Evolutionary conservation across 495 filamentous ascomycete genomes (phyloP), one percentile per base, ranked within the genome.

Genomic region (Bombardia bombarda): DNA sequence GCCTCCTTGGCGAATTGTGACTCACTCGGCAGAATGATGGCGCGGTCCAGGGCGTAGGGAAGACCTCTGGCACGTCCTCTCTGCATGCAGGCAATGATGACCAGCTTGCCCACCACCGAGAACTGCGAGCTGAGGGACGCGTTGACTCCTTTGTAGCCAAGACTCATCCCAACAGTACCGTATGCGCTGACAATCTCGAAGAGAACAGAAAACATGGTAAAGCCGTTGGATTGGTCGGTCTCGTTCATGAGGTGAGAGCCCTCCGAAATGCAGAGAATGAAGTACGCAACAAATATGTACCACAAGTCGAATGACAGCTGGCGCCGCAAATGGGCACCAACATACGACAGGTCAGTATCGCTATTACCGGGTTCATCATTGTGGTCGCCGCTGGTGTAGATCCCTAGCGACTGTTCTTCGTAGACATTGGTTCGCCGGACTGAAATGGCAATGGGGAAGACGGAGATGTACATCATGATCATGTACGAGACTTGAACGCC

Each of bases 381-480:
- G 17, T 55, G 18, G 20, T 57, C 57, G 21, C 51, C 22, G 14
- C 52, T 55, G 33, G 55, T 62, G 53, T 86, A 96, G 17, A 97
- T 77, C 2, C 90, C 90, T 8, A 97, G 75, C 41, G 86, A 90
- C 53, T 84, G 84, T 58, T 97, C 90, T 62, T 97, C 90, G 69
- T 97, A 97, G 8, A 95, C 90, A 60, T 97, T 97, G 26, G 90
- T 96, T 39, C 86, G 76, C 44, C 90, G 84, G 53, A 96, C 79
- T 21, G 84, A 90, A 44, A 97, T 95, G 48, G 90, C 90, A 52
- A 96, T 90, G 20, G 90, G 90, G 53, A 94, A 87, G 31, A 95
- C 86, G 35, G 90, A 95, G 48, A 97, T 97, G 61, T 97, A 97
- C 90, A 97, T 97, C 90, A 97, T 97, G 63, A 97, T 80, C 63